These are phyloP conservation scores for Auriscalpium orientale DNA, from an alignment of 768 basidiomycete species.

Conservation along the genomic window DNA sequence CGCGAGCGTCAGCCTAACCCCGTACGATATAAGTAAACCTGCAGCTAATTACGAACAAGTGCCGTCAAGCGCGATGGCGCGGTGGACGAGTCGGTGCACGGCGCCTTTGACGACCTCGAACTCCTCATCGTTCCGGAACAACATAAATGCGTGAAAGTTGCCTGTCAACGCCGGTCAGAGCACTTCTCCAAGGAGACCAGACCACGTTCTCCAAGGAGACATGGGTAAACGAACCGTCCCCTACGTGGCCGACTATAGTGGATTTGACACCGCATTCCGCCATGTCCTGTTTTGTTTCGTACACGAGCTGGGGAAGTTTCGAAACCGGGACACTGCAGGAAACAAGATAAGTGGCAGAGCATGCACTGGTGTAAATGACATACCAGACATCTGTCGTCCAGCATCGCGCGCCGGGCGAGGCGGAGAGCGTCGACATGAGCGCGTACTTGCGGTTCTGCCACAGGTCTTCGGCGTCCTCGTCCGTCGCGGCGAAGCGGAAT, in stretches of 20 bases:
- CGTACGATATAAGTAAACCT: too few relatives aligned
- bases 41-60: slow-evolving; percentile 45
- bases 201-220: too few relatives aligned
- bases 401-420: slow-evolving; percentile 53
- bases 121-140: slow-evolving; percentile 56
- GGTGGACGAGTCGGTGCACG: slow-evolving; percentile 62
- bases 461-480: slow-evolving; percentile 66
- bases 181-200: too few relatives aligned
- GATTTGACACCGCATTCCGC: slow-evolving; percentile 31
- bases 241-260: slow-evolving; percentile 37
- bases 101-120: slow-evolving; percentile 44
- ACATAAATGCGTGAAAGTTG: slow-evolving; percentile 44
- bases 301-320: slow-evolving; percentile 27
- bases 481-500: slow-evolving; percentile 67
- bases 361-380: too few relatives aligned
- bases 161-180: slow-evolving; percentile 21
- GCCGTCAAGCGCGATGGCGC: slow-evolving; percentile 69
- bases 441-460: slow-evolving; percentile 88
- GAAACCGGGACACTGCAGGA: slow-evolving; percentile 29
- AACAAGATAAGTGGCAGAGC: background rate
- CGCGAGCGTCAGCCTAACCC: background rate
- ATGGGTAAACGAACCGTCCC: slow-evolving; percentile 30
- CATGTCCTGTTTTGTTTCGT: slow-evolving; percentile 44
- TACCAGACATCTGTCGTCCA: slow-evolving; percentile 94
- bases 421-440: slow-evolving; percentile 59